phyloP scores from a whole-genome alignment of 352 stramenopile genomes.

The Phytophthora boehmeriae region DNA sequence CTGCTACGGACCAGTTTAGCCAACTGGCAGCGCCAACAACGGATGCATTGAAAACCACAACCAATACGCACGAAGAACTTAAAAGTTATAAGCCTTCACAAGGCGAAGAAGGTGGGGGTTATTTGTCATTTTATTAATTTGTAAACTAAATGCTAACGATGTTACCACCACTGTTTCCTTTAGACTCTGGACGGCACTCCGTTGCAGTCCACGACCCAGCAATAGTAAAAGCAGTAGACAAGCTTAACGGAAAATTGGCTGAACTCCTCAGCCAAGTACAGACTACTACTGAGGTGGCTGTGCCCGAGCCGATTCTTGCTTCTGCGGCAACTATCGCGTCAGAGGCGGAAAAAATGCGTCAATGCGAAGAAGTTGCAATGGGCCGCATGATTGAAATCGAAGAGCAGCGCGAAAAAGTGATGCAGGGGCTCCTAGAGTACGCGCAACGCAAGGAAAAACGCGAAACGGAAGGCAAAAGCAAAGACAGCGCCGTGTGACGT shows the following conservation, averaged over 20 bases:
- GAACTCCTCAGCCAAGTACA: constrained; percentile 38
- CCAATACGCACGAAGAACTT: constrained; percentile 19
- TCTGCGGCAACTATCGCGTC: constrained; percentile 43
- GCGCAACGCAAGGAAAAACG: constrained; percentile 58
- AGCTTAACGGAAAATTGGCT: constrained; percentile 55
- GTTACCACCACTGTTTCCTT: background rate
- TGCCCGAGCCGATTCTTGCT: constrained; percentile 31
- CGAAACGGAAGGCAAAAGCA: constrained; percentile 8
- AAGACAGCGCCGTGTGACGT: background rate
- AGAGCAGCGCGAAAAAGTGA: constrained; percentile 64
- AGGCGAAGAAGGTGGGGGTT: constrained; percentile 7
- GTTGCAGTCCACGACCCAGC: constrained; percentile 63
- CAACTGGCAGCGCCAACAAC: background rate
- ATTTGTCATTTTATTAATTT: background rate
- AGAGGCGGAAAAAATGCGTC: constrained; percentile 56
- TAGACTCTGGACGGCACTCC: constrained; percentile 14
- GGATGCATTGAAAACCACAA: constrained; percentile 26
- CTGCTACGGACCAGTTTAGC: constrained; percentile 13
- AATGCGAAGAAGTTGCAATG: constrained; percentile 48
- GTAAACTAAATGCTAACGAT: constrained; percentile 4
- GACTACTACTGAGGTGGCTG: constrained; percentile 25
- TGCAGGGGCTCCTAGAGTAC: constrained; percentile 64
- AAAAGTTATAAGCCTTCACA: constrained; percentile 3
- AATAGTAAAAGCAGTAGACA: constrained; percentile 65
- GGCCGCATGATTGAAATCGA: constrained; percentile 62